Evolutionary conservation across 768 basidiomycete genomes (phyloP), one percentile per base, ranked within the genome.

Genomic region (Naganishia friedmannii): DNA sequence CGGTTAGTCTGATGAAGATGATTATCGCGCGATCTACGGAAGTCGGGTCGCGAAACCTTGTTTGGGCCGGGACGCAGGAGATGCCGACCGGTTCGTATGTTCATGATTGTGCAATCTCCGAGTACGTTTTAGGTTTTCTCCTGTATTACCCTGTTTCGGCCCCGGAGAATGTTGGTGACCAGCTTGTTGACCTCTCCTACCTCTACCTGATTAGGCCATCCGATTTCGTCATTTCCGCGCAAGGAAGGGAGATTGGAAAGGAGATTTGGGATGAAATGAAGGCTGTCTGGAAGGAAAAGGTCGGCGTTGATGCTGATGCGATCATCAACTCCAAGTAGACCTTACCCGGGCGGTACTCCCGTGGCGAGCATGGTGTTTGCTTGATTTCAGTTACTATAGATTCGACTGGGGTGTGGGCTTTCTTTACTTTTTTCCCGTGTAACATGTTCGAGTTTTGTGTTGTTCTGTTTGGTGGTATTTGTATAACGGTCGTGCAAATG

Each of bases 261-360:
- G 54, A 28, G 0, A 57, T 71, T n/a, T 71, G 70, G 70, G 53
- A 42, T 6, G 66, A 67, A 63, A 51, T 53, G 70, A 63, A 63
- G 51, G 17, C n/a, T 13, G 55, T 71, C 39, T 71, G 66, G 66
- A 56, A 55, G 54, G 70, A 70, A 4, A 70, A 70, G 55, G 65
- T 53, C 17, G 70, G 65, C 32, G 70, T 70, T 8, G 70, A 66
- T 53, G 56, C 57, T 9, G 68, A 69, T 39, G 23, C 28, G 23
- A 29, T 69, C 6, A 9, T 68, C 34, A 37, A 37, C 12, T 37
- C 34, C 34, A 37, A 37, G 34, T 37, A 37, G n/a, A n/a, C n/a
- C n/a, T n/a, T n/a, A n/a, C n/a, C n/a, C n/a, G n/a, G n/a, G n/a
- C n/a, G n/a, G n/a, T n/a, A n/a, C n/a, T n/a, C n/a, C n/a, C n/a